phyloP scores from a whole-genome alignment of 345 rosid species.

The Laguncularia racemosa region DNA sequence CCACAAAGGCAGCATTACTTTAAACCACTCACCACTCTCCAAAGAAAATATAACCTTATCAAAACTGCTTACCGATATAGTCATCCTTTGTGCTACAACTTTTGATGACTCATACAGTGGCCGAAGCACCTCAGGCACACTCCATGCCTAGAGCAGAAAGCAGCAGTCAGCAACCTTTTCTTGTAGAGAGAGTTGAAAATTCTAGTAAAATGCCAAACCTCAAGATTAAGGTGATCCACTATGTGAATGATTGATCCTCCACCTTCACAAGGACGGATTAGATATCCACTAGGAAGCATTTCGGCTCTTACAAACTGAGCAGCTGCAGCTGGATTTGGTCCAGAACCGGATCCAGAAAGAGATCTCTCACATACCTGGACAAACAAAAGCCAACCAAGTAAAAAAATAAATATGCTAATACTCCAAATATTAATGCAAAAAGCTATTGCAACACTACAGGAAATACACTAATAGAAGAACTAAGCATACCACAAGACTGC shows the following conservation, averaged over 20 bases:
- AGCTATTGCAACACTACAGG: not conserved
- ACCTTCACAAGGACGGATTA: slow-evolving; percentile 95
- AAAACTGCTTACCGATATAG: slow-evolving; percentile 66
- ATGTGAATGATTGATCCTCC: slow-evolving; percentile 98
- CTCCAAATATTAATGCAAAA: not conserved
- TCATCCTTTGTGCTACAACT: slow-evolving; percentile 88
- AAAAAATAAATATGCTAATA: not conserved
- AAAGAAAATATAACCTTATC: not conserved
- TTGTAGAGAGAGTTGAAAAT: not conserved
- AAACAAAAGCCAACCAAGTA: not conserved
- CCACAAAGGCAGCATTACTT: not conserved
- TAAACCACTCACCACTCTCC: not conserved
- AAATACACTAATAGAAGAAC: not conserved
- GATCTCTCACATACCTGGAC: slow-evolving; percentile 93
- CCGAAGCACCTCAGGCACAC: slow-evolving; percentile 95
- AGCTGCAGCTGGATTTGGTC: slow-evolving; percentile 67
- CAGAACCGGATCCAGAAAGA: slow-evolving; percentile 93
- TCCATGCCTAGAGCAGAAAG: slow-evolving; percentile 64
- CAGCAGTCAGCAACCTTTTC: too few species aligned
- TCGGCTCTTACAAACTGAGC: slow-evolving; percentile 96
- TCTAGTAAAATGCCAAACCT: slow-evolving; percentile 32
- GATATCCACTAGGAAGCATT: slow-evolving; percentile 92
- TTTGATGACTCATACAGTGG: slow-evolving; percentile 94
- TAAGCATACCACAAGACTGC: slow-evolving; percentile 89
- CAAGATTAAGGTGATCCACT: slow-evolving; percentile 92